A percentile compares a stretch with the other conserved stretches of the same genome.
Conservation (phyloP, 2,329 filamentous ascomycete genomes). For the Paecilomyces formosus region DNA sequence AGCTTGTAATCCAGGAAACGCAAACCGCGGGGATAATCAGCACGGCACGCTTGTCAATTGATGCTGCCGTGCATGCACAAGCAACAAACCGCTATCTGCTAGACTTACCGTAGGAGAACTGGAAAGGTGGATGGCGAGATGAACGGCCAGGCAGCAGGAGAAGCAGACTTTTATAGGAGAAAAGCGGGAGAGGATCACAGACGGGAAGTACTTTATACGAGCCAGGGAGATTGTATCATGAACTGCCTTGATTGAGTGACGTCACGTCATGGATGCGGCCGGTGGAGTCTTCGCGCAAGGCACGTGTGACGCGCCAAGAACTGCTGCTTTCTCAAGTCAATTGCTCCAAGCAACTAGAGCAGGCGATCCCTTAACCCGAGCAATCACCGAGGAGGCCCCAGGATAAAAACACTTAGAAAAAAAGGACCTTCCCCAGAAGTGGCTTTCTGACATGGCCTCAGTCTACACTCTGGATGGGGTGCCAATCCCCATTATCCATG, state of each 20-base stretch:
- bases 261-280: slow-evolving; percentile 24
- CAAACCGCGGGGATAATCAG: slow-evolving; percentile 3
- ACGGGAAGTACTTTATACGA: neutral
- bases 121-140: neutral
- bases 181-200: neutral
- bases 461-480: neutral
- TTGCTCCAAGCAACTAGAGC: too few species aligned
- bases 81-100: neutral
- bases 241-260: slow-evolving; percentile 8
- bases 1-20: neutral
- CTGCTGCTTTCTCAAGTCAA: neutral
- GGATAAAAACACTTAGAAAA: neutral
- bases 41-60: neutral
- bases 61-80: neutral
- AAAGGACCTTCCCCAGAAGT: neutral
- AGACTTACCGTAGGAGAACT: neutral
- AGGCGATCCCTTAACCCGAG: neutral
- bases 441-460: neutral
- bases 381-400: neutral
- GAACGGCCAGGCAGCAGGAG: neutral
- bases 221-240: neutral
- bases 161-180: neutral
- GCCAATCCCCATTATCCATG: neutral
- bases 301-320: slow-evolving; percentile 3
- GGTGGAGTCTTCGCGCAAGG: slow-evolving; percentile 7